These are phyloP conservation scores for Candolleomyces aberdarensis DNA, from an alignment of 768 basidiomycete species.

Conservation along the genomic window DNA sequence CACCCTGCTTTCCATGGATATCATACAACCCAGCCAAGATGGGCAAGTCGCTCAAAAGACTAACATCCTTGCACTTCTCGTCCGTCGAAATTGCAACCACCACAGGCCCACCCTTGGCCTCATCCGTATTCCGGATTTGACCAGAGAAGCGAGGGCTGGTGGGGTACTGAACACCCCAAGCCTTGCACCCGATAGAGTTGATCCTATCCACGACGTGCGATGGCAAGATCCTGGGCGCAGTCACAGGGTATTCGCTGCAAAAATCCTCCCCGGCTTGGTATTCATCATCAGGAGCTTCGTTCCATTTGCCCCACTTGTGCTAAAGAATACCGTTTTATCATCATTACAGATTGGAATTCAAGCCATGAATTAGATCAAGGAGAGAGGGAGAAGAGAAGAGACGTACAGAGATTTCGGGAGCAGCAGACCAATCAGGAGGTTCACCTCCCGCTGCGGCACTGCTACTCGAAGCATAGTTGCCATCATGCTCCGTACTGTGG, in stretches of 20 bases:
- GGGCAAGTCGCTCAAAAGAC: conserved; percentile 58
- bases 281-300: conserved; percentile 58
- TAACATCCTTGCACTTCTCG: conserved; percentile 43
- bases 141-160: conserved; percentile 43
- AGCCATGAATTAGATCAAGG: not conserved
- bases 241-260: conserved; percentile 38
- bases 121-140: conserved; percentile 29
- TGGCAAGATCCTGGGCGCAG: conserved; percentile 45
- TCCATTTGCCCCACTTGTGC: conserved; percentile 46
- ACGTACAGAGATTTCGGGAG: conserved; percentile 47
- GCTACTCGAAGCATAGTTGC: not conserved
- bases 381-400: not conserved
- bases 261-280: conserved; percentile 50
- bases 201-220: conserved; percentile 54
- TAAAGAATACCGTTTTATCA: conserved; percentile 7
- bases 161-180: conserved; percentile 52
- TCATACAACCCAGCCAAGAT: conserved; percentile 60
- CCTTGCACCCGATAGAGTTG: conserved; percentile 38
- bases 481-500: not conserved
- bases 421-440: conserved; percentile 59
- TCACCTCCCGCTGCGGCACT: not conserved
- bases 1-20: conserved; percentile 48
- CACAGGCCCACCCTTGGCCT: conserved; percentile 27
- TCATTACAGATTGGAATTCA: not conserved
- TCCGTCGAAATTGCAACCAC: conserved; percentile 42